phyloP scores from a whole-genome alignment of 1,284 basidiomycete species.

The Microbotryomycetes sp. region DNA sequence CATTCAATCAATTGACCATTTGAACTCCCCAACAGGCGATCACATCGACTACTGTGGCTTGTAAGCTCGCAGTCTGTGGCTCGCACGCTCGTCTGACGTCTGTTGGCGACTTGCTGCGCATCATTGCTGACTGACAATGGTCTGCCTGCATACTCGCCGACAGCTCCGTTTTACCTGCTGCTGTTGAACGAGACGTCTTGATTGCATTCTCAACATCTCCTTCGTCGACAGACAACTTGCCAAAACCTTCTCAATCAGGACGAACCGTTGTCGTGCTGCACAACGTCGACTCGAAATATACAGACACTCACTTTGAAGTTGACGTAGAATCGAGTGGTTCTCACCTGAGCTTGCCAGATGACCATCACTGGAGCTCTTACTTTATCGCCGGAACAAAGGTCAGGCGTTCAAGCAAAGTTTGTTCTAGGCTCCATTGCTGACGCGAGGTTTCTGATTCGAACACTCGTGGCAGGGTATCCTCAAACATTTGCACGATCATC shows the following conservation, averaged over 20 bases:
- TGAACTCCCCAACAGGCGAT: constrained; percentile 54
- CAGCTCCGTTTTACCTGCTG: constrained; percentile 69
- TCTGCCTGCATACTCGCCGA: constrained; percentile 37
- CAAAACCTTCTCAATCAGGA: constrained; percentile 1
- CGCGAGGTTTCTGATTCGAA: not conserved
- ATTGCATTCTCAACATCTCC: constrained; percentile 59
- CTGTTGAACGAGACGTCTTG: constrained; percentile 76
- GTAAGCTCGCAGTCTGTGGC: not conserved
- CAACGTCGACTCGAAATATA: constrained; percentile 60
- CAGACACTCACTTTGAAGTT: constrained; percentile 42
- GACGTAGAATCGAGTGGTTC: constrained; percentile 53
- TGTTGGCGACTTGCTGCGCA: constrained; percentile 17
- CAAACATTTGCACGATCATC: constrained; percentile 48
- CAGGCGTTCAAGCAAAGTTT: constrained; percentile 29
- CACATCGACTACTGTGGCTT: constrained; percentile 69
- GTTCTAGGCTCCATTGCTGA: not conserved
- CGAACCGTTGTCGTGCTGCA: constrained; percentile 28
- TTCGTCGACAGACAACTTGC: not conserved
- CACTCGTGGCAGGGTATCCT: constrained; percentile 57
- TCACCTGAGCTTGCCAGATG: constrained; percentile 65
- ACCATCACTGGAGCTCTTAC: constrained; percentile 75
- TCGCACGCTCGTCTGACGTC: constrained; percentile 21
- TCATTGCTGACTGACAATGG: not conserved
- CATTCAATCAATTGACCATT: not conserved
- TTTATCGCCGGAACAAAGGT: constrained; percentile 76